Base-by-base conservation (phyloP, 2,329 filamentous ascomycete genomes). In the Lasiodiplodia sp. region DNA sequence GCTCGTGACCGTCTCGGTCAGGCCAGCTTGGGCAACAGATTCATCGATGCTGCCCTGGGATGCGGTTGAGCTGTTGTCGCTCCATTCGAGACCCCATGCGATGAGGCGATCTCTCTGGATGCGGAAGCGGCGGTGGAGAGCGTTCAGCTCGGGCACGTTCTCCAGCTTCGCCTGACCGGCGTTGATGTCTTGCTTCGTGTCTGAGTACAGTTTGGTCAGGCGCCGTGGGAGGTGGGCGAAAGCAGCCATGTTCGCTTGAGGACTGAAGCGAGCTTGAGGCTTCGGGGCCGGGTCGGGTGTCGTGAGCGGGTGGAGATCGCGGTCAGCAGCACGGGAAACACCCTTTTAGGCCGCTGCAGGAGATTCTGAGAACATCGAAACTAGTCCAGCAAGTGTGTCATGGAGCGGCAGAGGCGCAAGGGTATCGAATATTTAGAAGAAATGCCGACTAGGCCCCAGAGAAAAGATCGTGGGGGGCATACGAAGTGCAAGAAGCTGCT, bases 81-180 rank as follows among this genome's bases (percentile, higher is more conserved):
- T 92, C 92, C 92, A 95, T 78, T 93, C 91, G 65, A 93, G 83
- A 0, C 92, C 92, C 92, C 92, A 95, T 70, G 89, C 91, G 69
- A 92, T 89, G 57, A 94, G 83, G 18, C 92, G 86, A 80, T 94
- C 91, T 77, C 92, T 93, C 74, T 94, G 92, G 72, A 94, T 93
- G 71, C 91, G 87, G 72, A 93, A 87, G 77, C 92, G 93, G 71
- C 91, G 89, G 77, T 94, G 90, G 38, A 94, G 82, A 18, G 87
- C 86, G 74, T 90, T 88, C 76, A 92, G 87, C 72, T 93, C 91
- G 28, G 91, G 91, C 57, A 77, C 78, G n/a, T 76, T 90, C 85
- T 75, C 90, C 83, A 74, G 87, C 82, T 80, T 74, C 76, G 88
- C 74, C 76, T 88, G 79, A 85, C 89, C 71, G 85, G 85, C 66